phyloP scores from a whole-genome alignment of 192 early-diverging fungal species.

The Phlyctochytrium bullatum region DNA sequence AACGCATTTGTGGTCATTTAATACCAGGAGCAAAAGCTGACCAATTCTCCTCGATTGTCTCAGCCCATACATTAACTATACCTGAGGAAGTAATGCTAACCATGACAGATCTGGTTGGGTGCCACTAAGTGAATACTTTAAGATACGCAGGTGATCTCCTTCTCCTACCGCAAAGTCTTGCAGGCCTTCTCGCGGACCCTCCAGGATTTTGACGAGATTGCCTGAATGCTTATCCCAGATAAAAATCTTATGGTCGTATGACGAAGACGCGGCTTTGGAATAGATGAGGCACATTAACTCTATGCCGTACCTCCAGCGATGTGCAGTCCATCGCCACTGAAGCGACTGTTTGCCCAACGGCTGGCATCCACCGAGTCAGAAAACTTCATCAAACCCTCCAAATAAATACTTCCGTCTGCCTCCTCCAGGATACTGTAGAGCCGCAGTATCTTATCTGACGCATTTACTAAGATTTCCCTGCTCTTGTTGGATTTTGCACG shows the following conservation, averaged over 20 bases:
- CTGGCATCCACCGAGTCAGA: constrained; percentile 86
- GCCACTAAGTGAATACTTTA: constrained; percentile 56
- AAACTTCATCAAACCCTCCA: constrained; percentile 65
- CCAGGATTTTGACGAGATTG: constrained; percentile 84
- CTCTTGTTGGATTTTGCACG: neutral
- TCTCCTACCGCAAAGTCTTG: constrained; percentile 70
- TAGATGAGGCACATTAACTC: neutral
- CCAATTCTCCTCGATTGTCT: constrained; percentile 80
- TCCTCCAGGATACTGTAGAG: constrained; percentile 8
- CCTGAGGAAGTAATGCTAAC: constrained; percentile 80
- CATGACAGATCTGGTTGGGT: constrained; percentile 81
- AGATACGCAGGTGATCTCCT: neutral
- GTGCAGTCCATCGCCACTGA: constrained; percentile 87
- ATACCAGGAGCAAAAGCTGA: constrained; percentile 85
- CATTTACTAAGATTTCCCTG: constrained; percentile 77
- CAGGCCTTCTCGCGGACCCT: constrained; percentile 75
- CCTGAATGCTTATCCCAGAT: constrained; percentile 86
- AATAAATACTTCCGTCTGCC: neutral
- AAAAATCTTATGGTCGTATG: constrained; percentile 91
- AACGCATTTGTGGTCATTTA: neutral
- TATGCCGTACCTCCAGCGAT: constrained; percentile 70
- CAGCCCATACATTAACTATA: constrained; percentile 84
- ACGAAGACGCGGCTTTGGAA: constrained; percentile 67
- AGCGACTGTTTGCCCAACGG: constrained; percentile 85
- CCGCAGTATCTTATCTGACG: constrained; percentile 28